Evolutionary conservation across 768 basidiomycete species (phyloP).

Genomic region (Coprinopsis cinerea): DNA sequence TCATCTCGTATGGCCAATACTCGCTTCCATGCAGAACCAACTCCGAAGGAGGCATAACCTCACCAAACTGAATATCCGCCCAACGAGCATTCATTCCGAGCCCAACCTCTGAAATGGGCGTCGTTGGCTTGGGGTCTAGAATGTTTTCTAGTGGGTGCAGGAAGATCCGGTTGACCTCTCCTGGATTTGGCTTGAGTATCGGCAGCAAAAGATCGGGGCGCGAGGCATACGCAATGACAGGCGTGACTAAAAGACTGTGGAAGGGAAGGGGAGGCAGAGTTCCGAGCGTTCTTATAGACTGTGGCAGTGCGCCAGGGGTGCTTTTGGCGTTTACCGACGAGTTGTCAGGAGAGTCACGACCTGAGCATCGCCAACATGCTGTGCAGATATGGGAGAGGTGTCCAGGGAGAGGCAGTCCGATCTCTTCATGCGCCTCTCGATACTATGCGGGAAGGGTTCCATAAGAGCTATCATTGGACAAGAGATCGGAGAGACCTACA

Average conservation of each 20-base stretch:
- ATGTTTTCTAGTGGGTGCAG: slow-evolving; percentile 66
- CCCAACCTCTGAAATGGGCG: slow-evolving; percentile 18
- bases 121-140: slow-evolving; percentile 48
- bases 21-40: slow-evolving; percentile 50
- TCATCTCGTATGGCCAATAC: slow-evolving; percentile 67
- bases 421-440: slow-evolving; percentile 80
- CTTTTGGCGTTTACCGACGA: slow-evolving; percentile 10
- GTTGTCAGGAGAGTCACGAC: neutral
- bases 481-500: slow-evolving; percentile 38
- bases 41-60: slow-evolving; percentile 9
- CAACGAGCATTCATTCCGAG: neutral
- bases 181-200: slow-evolving; percentile 42
- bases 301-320: slow-evolving; percentile 15
- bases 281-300: slow-evolving; percentile 52
- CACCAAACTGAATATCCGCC: neutral
- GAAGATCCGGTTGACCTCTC: slow-evolving; percentile 74
- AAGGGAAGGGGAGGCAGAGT: slow-evolving; percentile 60
- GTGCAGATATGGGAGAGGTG: neutral
- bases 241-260: slow-evolving; percentile 61
- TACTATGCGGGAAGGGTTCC: slow-evolving; percentile 37
- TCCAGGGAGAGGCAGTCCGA: slow-evolving; percentile 47
- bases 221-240: slow-evolving; percentile 65
- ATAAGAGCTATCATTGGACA: neutral
- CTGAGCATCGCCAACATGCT: neutral
- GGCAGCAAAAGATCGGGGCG: slow-evolving; percentile 40